Evolutionary conservation across 225 moss, liverwort and hornwort species (phyloP).

Genomic region (Antitrichia curtipendula): DNA sequence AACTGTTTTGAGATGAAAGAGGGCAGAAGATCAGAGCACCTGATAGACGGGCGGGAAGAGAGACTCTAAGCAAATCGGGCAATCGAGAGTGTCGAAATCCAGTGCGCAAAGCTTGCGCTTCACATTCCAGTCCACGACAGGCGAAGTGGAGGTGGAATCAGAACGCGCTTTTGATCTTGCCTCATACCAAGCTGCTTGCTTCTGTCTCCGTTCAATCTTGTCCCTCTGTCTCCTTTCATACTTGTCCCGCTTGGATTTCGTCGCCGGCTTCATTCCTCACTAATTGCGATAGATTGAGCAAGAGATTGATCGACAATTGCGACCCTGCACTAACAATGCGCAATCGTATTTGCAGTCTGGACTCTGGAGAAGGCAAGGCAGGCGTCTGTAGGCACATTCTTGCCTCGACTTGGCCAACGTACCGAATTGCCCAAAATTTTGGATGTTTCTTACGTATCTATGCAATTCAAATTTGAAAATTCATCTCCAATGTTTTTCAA

Average conservation of each 20-base stretch:
- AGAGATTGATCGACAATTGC: background rate
- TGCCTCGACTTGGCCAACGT: no score
- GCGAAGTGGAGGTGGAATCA: background rate
- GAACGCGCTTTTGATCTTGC: background rate
- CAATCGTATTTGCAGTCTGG: background rate
- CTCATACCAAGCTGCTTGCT: background rate
- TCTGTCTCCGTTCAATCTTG: background rate
- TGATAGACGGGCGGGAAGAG: background rate
- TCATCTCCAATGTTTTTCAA: background rate
- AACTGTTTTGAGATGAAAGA: background rate
- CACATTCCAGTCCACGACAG: background rate
- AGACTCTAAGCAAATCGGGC: constrained; percentile 2
- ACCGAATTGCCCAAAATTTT: no score
- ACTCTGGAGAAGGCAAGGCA: background rate
- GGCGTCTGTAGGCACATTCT: background rate
- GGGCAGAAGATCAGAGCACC: background rate
- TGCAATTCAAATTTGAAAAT: background rate
- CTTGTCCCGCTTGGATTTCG: background rate
- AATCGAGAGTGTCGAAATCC: constrained; percentile 1
- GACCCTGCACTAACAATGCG: no score
- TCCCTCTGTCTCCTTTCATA: no score
- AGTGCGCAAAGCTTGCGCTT: background rate
- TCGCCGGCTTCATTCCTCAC: background rate
- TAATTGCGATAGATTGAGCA: background rate
- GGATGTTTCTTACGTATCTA: background rate